Conservation (phyloP, 2,329 filamentous ascomycete genomes). For the Trichoderma koningii region DNA sequence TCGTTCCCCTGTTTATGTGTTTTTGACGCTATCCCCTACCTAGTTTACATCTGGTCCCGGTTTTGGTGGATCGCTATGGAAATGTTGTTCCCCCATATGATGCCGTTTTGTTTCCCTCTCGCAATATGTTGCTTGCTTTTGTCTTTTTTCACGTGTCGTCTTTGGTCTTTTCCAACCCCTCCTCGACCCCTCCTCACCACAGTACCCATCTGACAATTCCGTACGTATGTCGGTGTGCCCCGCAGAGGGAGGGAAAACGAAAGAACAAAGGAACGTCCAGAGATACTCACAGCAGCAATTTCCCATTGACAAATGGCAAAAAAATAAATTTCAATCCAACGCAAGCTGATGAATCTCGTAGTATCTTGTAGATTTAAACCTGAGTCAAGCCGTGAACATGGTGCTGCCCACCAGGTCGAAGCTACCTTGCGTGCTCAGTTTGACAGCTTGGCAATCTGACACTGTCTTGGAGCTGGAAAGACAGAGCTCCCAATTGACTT, state of each 20-base stretch:
- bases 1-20: conserved; percentile 16
- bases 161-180: too few species aligned
- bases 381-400: too few species aligned
- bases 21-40: conserved; percentile 27
- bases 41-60: conserved; percentile 28
- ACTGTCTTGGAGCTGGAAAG: too few species aligned
- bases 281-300: conserved; percentile 17
- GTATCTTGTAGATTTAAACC: too few species aligned
- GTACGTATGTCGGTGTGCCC: conserved; percentile 19
- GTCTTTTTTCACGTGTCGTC: conserved; percentile 1
- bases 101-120: conserved; percentile 30
- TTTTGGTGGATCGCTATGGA: conserved; percentile 37
- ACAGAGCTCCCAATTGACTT: too few species aligned
- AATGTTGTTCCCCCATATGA: conserved; percentile 36
- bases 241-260: conserved; percentile 20
- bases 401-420: too few species aligned
- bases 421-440: too few species aligned
- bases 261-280: background rate
- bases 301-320: conserved; percentile 27
- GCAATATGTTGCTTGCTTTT: conserved; percentile 28
- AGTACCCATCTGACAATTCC: conserved; percentile 21
- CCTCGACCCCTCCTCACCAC: conserved; percentile 20
- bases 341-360: background rate
- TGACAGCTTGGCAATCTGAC: too few species aligned
- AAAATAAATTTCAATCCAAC: conserved; percentile 26